Conservation (phyloP, 257 asterid species). For the Handroanthus guayacan region DNA sequence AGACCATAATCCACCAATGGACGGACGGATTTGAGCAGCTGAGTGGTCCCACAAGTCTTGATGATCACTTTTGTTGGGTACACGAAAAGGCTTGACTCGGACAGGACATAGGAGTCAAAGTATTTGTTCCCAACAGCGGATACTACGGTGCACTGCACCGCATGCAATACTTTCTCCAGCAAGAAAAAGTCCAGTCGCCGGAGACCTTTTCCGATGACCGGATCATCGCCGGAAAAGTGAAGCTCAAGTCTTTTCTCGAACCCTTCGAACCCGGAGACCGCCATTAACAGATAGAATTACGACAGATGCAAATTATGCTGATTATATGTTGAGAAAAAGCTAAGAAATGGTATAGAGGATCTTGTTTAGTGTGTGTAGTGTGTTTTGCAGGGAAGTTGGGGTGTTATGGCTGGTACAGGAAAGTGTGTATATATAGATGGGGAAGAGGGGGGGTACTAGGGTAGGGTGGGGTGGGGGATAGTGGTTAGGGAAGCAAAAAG, state of each 20-base stretch:
- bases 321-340: background rate
- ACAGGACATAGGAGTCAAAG: constrained; percentile 75
- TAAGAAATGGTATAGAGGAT: background rate
- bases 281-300: constrained; percentile 44
- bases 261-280: constrained; percentile 85
- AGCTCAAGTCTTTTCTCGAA: constrained; percentile 82
- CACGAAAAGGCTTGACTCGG: constrained; percentile 78
- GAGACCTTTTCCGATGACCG: constrained; percentile 57
- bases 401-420: constrained; percentile 57
- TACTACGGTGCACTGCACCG: constrained; percentile 83
- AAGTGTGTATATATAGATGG: constrained; percentile 48
- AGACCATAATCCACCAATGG: constrained; percentile 54
- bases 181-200: constrained; percentile 59
- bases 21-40: constrained; percentile 67
- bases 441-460: background rate
- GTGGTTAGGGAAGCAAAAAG: constrained; percentile 67
- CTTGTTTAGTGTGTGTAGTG: background rate
- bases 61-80: constrained; percentile 75
- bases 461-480: constrained; percentile 49
- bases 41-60: constrained; percentile 94
- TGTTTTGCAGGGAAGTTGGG: constrained; percentile 37
- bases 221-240: constrained; percentile 69
- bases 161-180: constrained; percentile 64
- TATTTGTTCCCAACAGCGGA: constrained; percentile 71
- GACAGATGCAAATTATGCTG: background rate